Conservation (phyloP, 192 early-diverging fungal species). For the Entophlyctis luteolus region DNA sequence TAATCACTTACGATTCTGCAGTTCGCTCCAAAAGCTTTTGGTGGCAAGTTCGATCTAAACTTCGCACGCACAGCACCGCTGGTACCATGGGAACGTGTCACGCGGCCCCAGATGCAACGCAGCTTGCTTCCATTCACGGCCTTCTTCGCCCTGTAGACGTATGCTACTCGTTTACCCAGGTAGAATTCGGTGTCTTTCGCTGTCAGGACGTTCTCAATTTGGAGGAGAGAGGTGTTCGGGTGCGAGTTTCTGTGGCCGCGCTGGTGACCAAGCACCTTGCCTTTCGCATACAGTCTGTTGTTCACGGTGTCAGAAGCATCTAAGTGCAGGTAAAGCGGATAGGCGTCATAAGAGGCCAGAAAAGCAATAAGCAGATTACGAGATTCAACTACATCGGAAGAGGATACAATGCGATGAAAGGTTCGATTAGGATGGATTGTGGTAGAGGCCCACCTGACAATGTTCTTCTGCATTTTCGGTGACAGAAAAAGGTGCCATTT, state of each 20-base stretch:
- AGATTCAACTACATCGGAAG: too few species aligned
- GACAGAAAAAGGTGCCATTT: too few species aligned
- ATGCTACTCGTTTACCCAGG: slow-evolving; percentile 97
- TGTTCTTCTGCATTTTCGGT: too few species aligned
- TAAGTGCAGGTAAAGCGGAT: too few species aligned
- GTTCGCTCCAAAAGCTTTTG: slow-evolving; percentile 85
- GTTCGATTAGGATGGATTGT: too few species aligned
- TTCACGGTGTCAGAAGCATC: too few species aligned
- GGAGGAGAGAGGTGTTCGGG: slow-evolving; percentile 85
- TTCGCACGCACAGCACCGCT: slow-evolving; percentile 93
- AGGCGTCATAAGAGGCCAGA: too few species aligned
- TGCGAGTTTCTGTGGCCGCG: slow-evolving; percentile 88
- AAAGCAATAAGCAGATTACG: too few species aligned
- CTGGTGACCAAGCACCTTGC: slow-evolving; percentile 91
- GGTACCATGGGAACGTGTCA: slow-evolving; percentile 93
- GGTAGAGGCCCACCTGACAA: too few species aligned
- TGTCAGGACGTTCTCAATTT: slow-evolving; percentile 89
- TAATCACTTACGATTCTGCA: slow-evolving; percentile 65
- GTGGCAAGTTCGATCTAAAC: slow-evolving; percentile 96
- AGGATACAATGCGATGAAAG: too few species aligned
- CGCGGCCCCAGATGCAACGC: slow-evolving; percentile 96
- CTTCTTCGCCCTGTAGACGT: slow-evolving; percentile 91
- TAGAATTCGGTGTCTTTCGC: slow-evolving; percentile 92
- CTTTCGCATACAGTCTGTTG: slow-evolving; percentile 97
- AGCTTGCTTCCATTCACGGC: slow-evolving; percentile 86